Evolutionary conservation across 2,329 filamentous ascomycete species (phyloP).

Genomic region (Sporothrix variecibatus): DNA sequence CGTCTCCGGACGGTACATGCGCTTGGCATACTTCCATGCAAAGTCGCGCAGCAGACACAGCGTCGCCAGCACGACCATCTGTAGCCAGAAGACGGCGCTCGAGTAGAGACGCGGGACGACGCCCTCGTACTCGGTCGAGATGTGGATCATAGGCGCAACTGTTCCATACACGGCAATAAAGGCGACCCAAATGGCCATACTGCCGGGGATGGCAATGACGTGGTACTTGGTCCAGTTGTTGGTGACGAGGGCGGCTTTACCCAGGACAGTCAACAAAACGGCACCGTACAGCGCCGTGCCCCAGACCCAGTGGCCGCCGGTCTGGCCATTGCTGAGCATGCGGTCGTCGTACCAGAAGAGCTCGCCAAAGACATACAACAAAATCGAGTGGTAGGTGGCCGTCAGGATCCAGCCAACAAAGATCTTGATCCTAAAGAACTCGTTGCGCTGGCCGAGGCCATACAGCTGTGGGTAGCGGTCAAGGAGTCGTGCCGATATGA

Average conservation of each 20-base stretch:
- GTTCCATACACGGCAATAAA: constrained; percentile 87
- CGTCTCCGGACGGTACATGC: constrained; percentile 93
- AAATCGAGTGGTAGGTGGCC: constrained; percentile 90
- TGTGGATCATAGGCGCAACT: constrained; percentile 76
- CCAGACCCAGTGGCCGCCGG: constrained; percentile 97
- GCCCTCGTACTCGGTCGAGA: constrained; percentile 83
- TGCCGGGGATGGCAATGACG: constrained; percentile 90
- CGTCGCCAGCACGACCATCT: constrained; percentile 76
- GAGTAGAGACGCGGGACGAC: constrained; percentile 78
- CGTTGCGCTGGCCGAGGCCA: constrained; percentile 85
- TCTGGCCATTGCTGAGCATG: constrained; percentile 74
- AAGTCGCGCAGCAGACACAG: constrained; percentile 87
- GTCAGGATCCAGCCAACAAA: constrained; percentile 93
- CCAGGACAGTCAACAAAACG: constrained; percentile 87
- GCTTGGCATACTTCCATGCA: constrained; percentile 94
- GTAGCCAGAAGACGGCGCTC: constrained; percentile 87
- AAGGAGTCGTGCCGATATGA: constrained; percentile 88
- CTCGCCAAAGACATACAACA: constrained; percentile 85
- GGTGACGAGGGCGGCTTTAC: constrained; percentile 91
- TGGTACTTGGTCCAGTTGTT: constrained; percentile 99
- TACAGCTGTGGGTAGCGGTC: constrained; percentile 97
- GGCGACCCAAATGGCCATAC: constrained; percentile 85
- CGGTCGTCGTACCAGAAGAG: constrained; percentile 82
- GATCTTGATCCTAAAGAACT: constrained; percentile 90
- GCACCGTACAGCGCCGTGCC: constrained; percentile 92